Percentiles rank a stretch among this genome's conserved stretches.
Evolutionary conservation across 768 basidiomycete genomes (phyloP).

Genomic region (Boletus subcaerulescens): DNA sequence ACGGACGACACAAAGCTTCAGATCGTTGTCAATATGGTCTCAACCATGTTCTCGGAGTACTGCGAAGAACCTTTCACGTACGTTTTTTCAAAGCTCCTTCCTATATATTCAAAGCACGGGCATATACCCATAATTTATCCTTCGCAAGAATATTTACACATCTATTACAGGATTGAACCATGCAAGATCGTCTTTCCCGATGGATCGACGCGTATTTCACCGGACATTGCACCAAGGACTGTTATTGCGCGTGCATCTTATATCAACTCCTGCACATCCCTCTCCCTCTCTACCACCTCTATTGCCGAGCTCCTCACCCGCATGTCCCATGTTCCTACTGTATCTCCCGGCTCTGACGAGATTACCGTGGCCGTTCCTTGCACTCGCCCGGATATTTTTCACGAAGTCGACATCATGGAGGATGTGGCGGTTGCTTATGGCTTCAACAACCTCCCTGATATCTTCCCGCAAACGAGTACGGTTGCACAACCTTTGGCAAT

Average conservation of each 20-base stretch:
- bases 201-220: slow-evolving; percentile 71
- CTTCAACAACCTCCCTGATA: slow-evolving; percentile 92
- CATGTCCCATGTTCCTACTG: slow-evolving; percentile 71
- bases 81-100: slow-evolving; percentile 24
- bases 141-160: neutral
- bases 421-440: slow-evolving; percentile 98
- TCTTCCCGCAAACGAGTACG: slow-evolving; percentile 91
- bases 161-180: slow-evolving; percentile 76
- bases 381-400: slow-evolving; percentile 97
- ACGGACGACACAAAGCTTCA: slow-evolving; percentile 95
- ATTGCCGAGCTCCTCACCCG: slow-evolving; percentile 71
- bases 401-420: slow-evolving; percentile 98
- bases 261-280: slow-evolving; percentile 93
- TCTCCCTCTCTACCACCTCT: slow-evolving; percentile 61
- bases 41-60: slow-evolving; percentile 99
- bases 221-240: slow-evolving; percentile 71
- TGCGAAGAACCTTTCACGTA: slow-evolving; percentile 90
- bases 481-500: slow-evolving; percentile 90
- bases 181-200: slow-evolving; percentile 81
- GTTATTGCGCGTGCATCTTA: slow-evolving; percentile 82
- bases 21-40: slow-evolving; percentile 92
- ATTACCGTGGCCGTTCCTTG: slow-evolving; percentile 78
- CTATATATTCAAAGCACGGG: neutral
- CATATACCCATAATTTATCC: too few relatives aligned
- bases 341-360: slow-evolving; percentile 54